Conservation (phyloP, 2,329 filamentous ascomycete genomes). For the Clonostachys sp. region DNA sequence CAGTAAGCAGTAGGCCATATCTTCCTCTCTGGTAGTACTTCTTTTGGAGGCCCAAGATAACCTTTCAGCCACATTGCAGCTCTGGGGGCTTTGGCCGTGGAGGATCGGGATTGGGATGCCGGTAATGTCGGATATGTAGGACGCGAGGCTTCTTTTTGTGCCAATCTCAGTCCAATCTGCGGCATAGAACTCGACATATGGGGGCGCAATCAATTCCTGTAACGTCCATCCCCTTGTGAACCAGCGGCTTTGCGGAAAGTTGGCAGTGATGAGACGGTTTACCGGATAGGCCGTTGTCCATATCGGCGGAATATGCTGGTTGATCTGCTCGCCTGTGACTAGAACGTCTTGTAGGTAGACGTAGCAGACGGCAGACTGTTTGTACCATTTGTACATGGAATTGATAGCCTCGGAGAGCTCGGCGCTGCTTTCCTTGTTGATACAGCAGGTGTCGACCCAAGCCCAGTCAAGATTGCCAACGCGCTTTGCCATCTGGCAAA, state of each 20-base stretch:
- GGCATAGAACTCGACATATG: constrained; percentile 8
- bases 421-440: constrained; percentile 10
- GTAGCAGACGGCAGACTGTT: constrained; percentile 4
- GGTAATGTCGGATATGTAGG: constrained; percentile 1
- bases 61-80: background rate
- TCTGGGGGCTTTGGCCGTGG: background rate
- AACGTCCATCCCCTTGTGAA: constrained; percentile 8
- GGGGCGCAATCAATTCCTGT: constrained; percentile 6
- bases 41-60: constrained; percentile 10
- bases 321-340: background rate
- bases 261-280: too few species aligned
- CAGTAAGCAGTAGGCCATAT: constrained; percentile 12
- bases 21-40: constrained; percentile 8
- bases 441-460: constrained; percentile 12
- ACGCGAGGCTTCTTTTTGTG: background rate
- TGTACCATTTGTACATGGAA: constrained; percentile 12
- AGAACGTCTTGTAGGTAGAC: constrained; percentile 5
- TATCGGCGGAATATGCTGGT: too few species aligned
- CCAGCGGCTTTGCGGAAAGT: background rate
- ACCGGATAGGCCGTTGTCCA: too few species aligned
- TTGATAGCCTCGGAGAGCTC: constrained; percentile 5
- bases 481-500: background rate
- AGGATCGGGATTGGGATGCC: constrained; percentile 1
- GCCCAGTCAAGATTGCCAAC: constrained; percentile 1
- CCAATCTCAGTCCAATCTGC: constrained; percentile 11